Evolutionary conservation across 1,139 yeast species (phyloP), one percentile per base, ranked within the genome.

Genomic region (Yamadazyma mexicana): DNA sequence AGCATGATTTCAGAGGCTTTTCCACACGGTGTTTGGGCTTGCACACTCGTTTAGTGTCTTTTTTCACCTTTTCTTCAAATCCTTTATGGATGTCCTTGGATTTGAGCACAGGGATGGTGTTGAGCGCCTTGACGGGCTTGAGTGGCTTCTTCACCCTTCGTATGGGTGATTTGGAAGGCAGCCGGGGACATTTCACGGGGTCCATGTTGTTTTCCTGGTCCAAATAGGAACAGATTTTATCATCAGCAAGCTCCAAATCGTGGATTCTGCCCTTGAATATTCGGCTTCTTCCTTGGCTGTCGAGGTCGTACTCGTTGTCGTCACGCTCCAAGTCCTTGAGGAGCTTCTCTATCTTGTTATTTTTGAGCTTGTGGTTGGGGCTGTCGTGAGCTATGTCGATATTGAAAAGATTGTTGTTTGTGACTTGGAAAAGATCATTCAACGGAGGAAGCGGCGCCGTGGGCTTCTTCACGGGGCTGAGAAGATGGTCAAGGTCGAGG

Each of bases 261-360:
- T 51, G 58, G 44, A 69, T 66, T 28, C 76, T 49, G 7, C 72
- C 73, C 44, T 62, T 65, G 49, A 62, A 66, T 31, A 69, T 66
- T 17, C 76, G 57, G 2, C 79, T 68, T 48, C 81, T 63, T 35
- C 72, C 62, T 49, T 69, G 75, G 47, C 66, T 74, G 52, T 75
- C 81, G 39, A 74, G 46, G 42, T 71, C 77, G 26, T 55, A 65
- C 38, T 63, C 69, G 16, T 45, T 35, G 7, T 64, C 69, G 14
- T 45, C 37, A 7, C 51, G 40, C 25, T 55, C 59, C 38, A 66
- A 47, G 12, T 63, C 61, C 39, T 52, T 49, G 27, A 70, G 58
- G 46, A 71, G 53, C 45, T 65, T 66, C 31, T 66, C 68, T 22
- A 71, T 59, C 42, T 70, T 70, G 44, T 62, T 60, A 42, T 69